A percentile compares a stretch with the other conserved stretches of the same genome.
Evolutionary conservation across 2,329 filamentous ascomycete species (phyloP).

Genomic region (Talaromyces atroroseus): DNA sequence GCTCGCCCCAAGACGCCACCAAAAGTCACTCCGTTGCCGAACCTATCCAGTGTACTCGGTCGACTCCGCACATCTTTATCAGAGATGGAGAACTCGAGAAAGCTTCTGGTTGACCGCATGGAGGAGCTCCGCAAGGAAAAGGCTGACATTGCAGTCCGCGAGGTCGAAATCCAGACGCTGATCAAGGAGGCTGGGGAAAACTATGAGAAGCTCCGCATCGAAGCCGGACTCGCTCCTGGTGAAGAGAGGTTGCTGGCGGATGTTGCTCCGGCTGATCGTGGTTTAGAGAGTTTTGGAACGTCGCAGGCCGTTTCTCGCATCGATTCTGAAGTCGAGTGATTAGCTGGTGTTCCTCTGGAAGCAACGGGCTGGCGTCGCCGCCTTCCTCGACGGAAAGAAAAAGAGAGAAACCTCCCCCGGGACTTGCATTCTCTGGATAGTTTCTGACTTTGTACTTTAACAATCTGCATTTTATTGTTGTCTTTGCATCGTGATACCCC

Average conservation of each 20-base stretch:
- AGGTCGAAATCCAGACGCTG: slow-evolving; percentile 73
- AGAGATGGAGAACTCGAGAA: slow-evolving; percentile 59
- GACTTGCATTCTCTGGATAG: background rate
- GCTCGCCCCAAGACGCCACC: slow-evolving; percentile 56
- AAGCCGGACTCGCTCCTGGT: slow-evolving; percentile 30
- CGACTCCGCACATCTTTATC: slow-evolving; percentile 57
- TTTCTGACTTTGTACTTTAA: no score
- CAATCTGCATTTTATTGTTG: background rate
- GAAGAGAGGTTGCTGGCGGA: slow-evolving; percentile 21
- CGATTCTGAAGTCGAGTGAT: slow-evolving; percentile 24
- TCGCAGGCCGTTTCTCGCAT: slow-evolving; percentile 23
- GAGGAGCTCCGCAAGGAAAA: slow-evolving; percentile 65
- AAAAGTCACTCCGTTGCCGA: slow-evolving; percentile 72
- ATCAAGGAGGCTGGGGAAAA: slow-evolving; percentile 74
- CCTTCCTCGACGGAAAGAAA: background rate
- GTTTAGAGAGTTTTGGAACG: slow-evolving; percentile 35
- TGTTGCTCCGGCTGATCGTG: slow-evolving; percentile 28
- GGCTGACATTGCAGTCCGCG: slow-evolving; percentile 60
- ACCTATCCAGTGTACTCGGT: slow-evolving; percentile 61
- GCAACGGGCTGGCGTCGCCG: background rate
- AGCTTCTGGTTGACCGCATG: slow-evolving; percentile 57
- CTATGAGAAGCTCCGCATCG: slow-evolving; percentile 54
- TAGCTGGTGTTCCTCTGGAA: background rate
- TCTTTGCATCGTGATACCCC: slow-evolving; percentile 18
- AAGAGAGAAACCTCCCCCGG: background rate